Conservation (phyloP, 331 rosid species). For the Quercus tomentella region DNA sequence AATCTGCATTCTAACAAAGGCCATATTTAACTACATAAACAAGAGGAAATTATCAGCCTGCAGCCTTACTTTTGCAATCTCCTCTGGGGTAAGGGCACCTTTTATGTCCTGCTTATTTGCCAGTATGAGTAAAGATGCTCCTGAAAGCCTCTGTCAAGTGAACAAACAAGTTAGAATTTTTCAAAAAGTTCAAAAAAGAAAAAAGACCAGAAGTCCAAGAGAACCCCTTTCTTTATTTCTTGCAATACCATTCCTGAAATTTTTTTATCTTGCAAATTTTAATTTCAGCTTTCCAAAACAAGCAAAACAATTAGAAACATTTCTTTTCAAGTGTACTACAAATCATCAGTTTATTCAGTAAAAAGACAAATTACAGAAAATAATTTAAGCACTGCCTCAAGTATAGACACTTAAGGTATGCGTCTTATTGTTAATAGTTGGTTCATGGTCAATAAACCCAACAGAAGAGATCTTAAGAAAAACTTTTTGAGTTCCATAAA, state of each 20-base stretch:
- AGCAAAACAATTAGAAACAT: background rate
- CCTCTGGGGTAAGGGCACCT: conserved; percentile 68
- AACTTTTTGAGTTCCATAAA: too few species aligned
- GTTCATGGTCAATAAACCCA: background rate
- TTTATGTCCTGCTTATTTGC: conserved; percentile 89
- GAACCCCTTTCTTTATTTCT: background rate
- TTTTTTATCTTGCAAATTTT: background rate
- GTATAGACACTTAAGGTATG: background rate
- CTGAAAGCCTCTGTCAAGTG: conserved; percentile 57
- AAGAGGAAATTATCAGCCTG: background rate
- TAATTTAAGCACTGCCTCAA: background rate
- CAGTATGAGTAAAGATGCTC: conserved; percentile 74
- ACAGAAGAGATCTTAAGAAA: background rate
- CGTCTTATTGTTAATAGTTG: background rate
- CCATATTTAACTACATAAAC: background rate
- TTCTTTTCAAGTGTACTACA: background rate
- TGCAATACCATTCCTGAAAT: too few species aligned
- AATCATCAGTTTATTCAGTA: background rate
- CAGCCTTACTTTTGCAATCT: conserved; percentile 58
- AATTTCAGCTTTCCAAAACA: background rate
- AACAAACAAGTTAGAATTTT: conserved; percentile 8
- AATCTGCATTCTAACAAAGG: background rate
- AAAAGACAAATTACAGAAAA: background rate
- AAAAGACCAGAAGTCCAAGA: background rate
- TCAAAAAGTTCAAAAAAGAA: background rate